These are phyloP conservation scores for Friedmanniomyces endolithicus DNA, from an alignment of 495 filamentous ascomycete genomes.

Conservation along the genomic window DNA sequence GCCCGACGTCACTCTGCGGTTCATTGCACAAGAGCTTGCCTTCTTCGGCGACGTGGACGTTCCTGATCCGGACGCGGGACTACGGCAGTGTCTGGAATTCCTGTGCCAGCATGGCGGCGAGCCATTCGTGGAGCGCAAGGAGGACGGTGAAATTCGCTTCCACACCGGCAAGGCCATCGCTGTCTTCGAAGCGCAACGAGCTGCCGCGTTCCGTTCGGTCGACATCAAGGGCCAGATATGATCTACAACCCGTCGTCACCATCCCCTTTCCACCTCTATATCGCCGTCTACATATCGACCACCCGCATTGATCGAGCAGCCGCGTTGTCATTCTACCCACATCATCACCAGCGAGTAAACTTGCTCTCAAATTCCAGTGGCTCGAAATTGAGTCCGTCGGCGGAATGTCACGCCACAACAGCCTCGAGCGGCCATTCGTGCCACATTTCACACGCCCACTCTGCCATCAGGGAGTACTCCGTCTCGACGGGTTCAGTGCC, in stretches of 20 bases:
- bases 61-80: constrained; percentile 5
- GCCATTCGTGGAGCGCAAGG: constrained; percentile 64
- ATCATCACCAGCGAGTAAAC: too few relatives aligned
- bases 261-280: neutral
- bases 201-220: constrained; percentile 64
- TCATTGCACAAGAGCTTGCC: constrained; percentile 87
- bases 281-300: neutral
- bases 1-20: constrained; percentile 72
- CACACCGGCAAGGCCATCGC: constrained; percentile 59
- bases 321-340: too few relatives aligned
- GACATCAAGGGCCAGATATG: constrained; percentile 97
- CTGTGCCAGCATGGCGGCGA: constrained; percentile 64
- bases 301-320: neutral
- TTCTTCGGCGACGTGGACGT: constrained; percentile 62
- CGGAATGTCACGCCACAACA: too few relatives aligned
- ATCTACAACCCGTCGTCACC: constrained; percentile 17
- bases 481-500: too few relatives aligned
- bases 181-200: constrained; percentile 60
- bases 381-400: too few relatives aligned
- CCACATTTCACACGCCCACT: too few relatives aligned
- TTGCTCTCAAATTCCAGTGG: too few relatives aligned
- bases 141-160: constrained; percentile 54
- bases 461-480: too few relatives aligned
- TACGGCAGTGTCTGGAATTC: constrained; percentile 56
- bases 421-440: too few relatives aligned